Base-by-base conservation (phyloP, 495 filamentous ascomycete species). In the Hypomontagnella submonticulosa region DNA sequence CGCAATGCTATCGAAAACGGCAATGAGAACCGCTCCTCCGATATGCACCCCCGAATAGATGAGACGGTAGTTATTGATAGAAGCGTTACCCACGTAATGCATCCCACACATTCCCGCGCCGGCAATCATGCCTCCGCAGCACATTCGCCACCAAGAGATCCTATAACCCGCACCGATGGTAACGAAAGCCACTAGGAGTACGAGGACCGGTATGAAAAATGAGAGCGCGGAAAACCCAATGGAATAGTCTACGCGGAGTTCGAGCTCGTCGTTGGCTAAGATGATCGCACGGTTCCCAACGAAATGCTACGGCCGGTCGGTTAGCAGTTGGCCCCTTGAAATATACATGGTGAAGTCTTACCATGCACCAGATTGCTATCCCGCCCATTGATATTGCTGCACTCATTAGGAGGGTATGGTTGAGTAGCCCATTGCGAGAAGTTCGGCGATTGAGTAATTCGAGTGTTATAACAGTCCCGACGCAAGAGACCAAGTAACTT, bases 71-170 rank as follows among this genome's bases (percentile, higher is more conserved):
- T 96, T 95, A 11, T 80, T 77, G 65, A 95, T 93, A 33, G 92
- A 91, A 10, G 89, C 82, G 69, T 96, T 91, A 20, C 92, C 92
- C 42, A 96, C 77, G 66, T 96, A 97, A 72, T 97, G 91, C 93
- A 97, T 97, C 4, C 89, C 93, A 54, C 89, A 90, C 52, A 96
- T 88, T 15, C 90, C 85, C 2, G 84, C 76, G 5, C 93, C 93
- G 0, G 89, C 87, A 40, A 92, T 75, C 4, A 85, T 57, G 0
- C 92, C 92, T 20, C 88, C 88, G 0, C 83, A 61, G n/a, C 77
- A 42, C 12, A 90, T 83, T 9, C 87, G 84, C 71, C 83, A 64
- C 72, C 85, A 83, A 30, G 79, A 82, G 10, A 89, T 77, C 27
- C 71, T 79, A 37, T 84, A 83, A 57, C 83, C 83, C 23, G 80